Percentiles rank a stretch among this genome's conserved stretches.
phyloP scores from a whole-genome alignment of 805 yeast genomes.

The Lipomyces spencermartinsiae region DNA sequence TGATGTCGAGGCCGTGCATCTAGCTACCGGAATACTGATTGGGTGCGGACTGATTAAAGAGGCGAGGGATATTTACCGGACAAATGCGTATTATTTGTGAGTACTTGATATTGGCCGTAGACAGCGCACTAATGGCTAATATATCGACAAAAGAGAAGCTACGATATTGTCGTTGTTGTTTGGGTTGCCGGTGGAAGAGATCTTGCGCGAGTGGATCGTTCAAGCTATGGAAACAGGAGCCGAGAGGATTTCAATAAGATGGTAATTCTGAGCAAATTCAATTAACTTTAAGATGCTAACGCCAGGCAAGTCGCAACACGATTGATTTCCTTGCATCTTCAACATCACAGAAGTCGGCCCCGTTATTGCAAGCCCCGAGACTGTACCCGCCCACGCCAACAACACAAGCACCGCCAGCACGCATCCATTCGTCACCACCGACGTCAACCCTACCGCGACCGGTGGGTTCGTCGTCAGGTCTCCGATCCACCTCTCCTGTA shows the following conservation, averaged over 20 bases:
- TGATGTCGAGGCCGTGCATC: constrained; percentile 38
- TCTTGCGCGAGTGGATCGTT: constrained; percentile 24
- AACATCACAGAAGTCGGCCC: neutral
- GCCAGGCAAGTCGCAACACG: constrained; percentile 19
- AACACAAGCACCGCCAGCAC: neutral
- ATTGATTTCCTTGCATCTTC: constrained; percentile 12
- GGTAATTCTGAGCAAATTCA: constrained; percentile 16
- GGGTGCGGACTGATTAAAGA: constrained; percentile 27
- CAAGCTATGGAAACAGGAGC: constrained; percentile 22
- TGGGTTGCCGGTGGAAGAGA: constrained; percentile 19
- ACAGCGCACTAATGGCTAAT: neutral
- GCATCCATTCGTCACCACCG: neutral
- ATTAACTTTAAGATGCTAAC: neutral
- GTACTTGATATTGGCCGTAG: constrained; percentile 1
- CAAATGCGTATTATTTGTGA: constrained; percentile 29
- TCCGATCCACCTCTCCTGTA: constrained; percentile 1
- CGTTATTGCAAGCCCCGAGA: neutral
- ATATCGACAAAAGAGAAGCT: constrained; percentile 22
- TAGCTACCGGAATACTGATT: constrained; percentile 35
- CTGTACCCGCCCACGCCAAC: neutral
- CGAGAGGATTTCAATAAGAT: constrained; percentile 21
- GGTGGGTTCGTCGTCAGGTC: constrained; percentile 1
- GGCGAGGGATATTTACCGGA: constrained; percentile 27
- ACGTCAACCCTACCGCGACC: neutral
- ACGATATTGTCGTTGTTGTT: constrained; percentile 30